Evolutionary conservation across 1,139 yeast species (phyloP), one percentile per base, ranked within the genome.

Genomic region (Diutina neorugosa): DNA sequence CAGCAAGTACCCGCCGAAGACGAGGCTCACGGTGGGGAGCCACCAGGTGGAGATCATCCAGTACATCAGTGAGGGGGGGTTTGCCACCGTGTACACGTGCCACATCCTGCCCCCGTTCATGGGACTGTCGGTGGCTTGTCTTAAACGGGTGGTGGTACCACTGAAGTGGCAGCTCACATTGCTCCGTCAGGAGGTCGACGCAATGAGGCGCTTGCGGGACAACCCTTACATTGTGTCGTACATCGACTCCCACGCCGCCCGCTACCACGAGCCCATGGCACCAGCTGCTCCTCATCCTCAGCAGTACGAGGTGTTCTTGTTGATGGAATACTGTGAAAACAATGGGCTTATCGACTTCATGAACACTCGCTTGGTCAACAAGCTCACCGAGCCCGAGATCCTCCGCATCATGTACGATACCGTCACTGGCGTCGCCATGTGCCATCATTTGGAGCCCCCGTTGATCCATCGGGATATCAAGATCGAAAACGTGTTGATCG

Each of bases 231-330:
- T 93, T 58, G 98, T 94, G 12, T 81, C 86, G 25, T 94, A 93
- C 64, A 87, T 86, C 57, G 98, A 94, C 68, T 88, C 96, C 2
- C 96, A 93, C 69, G 98, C 98, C 4, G 81, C 95, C n/a, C 73
- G 96, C 59, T 67, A 70, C 55, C 11, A 27, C n/a, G n/a, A n/a
- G n/a, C n/a, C n/a, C n/a, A n/a, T n/a, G n/a, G n/a, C n/a, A n/a
- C n/a, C n/a, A n/a, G n/a, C n/a, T n/a, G n/a, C n/a, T n/a, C n/a
- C n/a, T n/a, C n/a, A n/a, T 55, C 55, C 51, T 50, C 76, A 71
- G 52, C 84, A 81, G 52, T 93, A 88, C 65, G 98, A 93, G 68
- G 97, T 94, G 53, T 81, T 91, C 57, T 74, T 93, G 40, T 73
- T 93, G 57, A 93, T 93, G 98, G 98, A 93, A 65, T 83, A 84